Evolutionary conservation across 2,329 filamentous ascomycete species (phyloP).

Genomic region (Didymella sp.): DNA sequence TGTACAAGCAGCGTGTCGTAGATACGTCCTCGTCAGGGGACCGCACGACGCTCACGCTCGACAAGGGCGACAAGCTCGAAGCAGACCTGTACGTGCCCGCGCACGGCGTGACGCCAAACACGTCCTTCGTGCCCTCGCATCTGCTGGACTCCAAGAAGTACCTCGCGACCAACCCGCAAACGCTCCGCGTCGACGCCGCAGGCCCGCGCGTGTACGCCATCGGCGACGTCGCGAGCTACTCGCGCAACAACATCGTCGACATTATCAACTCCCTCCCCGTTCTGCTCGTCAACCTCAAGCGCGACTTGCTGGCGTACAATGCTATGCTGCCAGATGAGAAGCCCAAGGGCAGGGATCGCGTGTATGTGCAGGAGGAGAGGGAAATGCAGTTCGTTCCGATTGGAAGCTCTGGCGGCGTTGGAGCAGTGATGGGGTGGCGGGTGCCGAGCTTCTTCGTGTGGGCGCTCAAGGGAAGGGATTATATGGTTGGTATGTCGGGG

Average conservation of each 20-base stretch:
- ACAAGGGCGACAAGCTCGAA: slow-evolving; percentile 55
- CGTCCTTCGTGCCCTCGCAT: slow-evolving; percentile 57
- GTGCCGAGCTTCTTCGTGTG: slow-evolving; percentile 50
- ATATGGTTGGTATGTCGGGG: slow-evolving; percentile 38
- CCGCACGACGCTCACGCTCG: slow-evolving; percentile 49
- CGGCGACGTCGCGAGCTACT: slow-evolving; percentile 56
- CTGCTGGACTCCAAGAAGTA: slow-evolving; percentile 57
- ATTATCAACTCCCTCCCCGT: slow-evolving; percentile 52
- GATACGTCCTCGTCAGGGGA: slow-evolving; percentile 39
- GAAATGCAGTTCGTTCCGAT: slow-evolving; percentile 44
- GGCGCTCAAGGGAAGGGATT: slow-evolving; percentile 53
- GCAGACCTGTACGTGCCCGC: slow-evolving; percentile 63
- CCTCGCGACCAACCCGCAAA: slow-evolving; percentile 56
- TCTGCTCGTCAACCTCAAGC: slow-evolving; percentile 54
- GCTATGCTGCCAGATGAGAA: slow-evolving; percentile 25
- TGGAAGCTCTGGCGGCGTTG: slow-evolving; percentile 44
- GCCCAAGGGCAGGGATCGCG: slow-evolving; percentile 37
- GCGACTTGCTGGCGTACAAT: slow-evolving; percentile 52
- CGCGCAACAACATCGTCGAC: slow-evolving; percentile 53
- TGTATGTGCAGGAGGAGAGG: slow-evolving; percentile 29
- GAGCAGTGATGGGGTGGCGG: slow-evolving; percentile 48
- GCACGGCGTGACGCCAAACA: slow-evolving; percentile 61
- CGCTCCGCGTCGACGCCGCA: slow-evolving; percentile 55
- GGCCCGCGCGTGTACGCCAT: slow-evolving; percentile 57
- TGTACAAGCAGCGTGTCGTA: slow-evolving; percentile 50